Conservation (phyloP, 148 eudicot species). For the Mesembryanthemum crystallinum region DNA sequence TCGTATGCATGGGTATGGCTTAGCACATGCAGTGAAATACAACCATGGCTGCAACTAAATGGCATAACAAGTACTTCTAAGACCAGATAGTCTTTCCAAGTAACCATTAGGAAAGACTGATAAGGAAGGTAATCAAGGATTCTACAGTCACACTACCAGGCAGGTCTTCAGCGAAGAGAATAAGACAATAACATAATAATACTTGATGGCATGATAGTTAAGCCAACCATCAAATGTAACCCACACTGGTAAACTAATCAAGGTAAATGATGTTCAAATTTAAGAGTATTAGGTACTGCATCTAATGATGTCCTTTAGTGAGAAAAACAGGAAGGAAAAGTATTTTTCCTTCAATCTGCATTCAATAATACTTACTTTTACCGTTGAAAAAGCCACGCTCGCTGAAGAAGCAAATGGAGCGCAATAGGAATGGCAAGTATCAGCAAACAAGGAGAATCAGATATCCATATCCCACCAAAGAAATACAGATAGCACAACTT, state of each 20-base stretch:
- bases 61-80: neutral
- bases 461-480: conserved; percentile 4
- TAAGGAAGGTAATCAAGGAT: conserved; percentile 9
- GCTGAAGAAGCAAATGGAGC: conserved; percentile 32
- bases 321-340: conserved; percentile 21
- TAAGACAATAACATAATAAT: conserved; percentile 3
- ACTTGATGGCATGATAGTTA: conserved; percentile 16
- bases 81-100: conserved; percentile 6
- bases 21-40: neutral
- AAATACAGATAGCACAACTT: conserved; percentile 9
- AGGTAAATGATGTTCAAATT: conserved; percentile 30
- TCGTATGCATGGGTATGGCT: conserved; percentile 11
- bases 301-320: conserved; percentile 30
- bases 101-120: neutral
- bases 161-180: neutral
- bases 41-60: neutral
- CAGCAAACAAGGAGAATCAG: conserved; percentile 14
- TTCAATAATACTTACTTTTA: conserved; percentile 33
- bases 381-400: conserved; percentile 25
- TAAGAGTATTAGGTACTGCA: conserved; percentile 27
- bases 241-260: conserved; percentile 38
- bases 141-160: conserved; percentile 7
- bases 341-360: conserved; percentile 20
- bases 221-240: conserved; percentile 23
- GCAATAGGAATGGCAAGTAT: conserved; percentile 20